phyloP scores from a whole-genome alignment of 176 grass and related monocot species.

The Lolium multiflorum region DNA sequence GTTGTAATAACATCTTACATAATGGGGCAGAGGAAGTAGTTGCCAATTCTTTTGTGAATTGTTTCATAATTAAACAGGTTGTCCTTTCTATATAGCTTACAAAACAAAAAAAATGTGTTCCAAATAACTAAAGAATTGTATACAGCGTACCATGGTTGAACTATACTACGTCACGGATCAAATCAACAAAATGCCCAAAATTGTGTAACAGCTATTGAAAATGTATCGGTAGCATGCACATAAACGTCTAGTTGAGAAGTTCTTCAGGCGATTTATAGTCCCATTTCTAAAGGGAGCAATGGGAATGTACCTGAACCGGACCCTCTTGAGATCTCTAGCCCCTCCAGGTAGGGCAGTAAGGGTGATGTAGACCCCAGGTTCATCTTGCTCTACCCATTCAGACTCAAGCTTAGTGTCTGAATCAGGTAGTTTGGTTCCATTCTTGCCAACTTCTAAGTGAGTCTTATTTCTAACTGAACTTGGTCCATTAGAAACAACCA shows the following conservation, averaged over 20 bases:
- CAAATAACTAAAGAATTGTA: neutral
- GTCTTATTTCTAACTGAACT: constrained; percentile 54
- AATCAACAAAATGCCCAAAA: too few relatives aligned
- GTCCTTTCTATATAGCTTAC: neutral
- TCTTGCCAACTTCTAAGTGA: constrained; percentile 55
- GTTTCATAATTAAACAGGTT: constrained; percentile 9
- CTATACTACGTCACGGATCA: too few relatives aligned
- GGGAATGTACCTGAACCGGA: constrained; percentile 64
- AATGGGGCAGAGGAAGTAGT: neutral
- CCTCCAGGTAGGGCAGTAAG: constrained; percentile 61
- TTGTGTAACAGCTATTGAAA: neutral
- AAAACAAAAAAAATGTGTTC: neutral
- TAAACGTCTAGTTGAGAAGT: constrained; percentile 10
- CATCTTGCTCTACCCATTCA: constrained; percentile 78
- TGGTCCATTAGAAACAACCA: constrained; percentile 56
- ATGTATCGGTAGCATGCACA: neutral
- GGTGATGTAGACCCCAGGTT: constrained; percentile 77
- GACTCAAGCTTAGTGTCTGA: constrained; percentile 54
- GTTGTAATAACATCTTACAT: too few relatives aligned
- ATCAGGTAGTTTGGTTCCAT: constrained; percentile 58
- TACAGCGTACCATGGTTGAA: too few relatives aligned
- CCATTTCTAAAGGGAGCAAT: neutral
- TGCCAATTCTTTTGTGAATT: neutral
- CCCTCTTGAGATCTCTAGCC: constrained; percentile 65
- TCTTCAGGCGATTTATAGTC: neutral